Base-by-base conservation (phyloP, 768 basidiomycete species). In the Gymnopilus dilepis region DNA sequence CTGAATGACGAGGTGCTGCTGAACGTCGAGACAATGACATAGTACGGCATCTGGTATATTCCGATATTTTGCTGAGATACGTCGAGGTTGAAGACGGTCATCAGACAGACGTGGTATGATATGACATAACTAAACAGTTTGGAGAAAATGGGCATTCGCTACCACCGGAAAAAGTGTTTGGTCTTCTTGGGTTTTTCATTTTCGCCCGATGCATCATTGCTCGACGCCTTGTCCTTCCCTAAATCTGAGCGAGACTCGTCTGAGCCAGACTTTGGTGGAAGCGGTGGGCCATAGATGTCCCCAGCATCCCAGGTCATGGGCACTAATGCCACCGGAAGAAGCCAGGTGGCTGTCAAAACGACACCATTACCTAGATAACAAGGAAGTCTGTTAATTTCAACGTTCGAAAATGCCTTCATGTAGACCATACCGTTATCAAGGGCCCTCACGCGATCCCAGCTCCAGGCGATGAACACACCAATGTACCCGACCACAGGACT, bases 341-440 rank as follows among this genome's bases (percentile, higher is more conserved):
- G 72, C 92, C 92, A 94, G 13, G 92, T 91, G 31, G 92, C 92
- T 8, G 87, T 90, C 62, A 94, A 73, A 48, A 90, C 86, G n/a
- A 94, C 88, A 1, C 92, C 92, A 63, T 90, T 78, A 0, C 91
- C 91, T 90, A 34, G 26, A 53, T 26, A 21, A 60, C 42, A 66
- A 51, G 45, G 37, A 60, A 13, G 26, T 42, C 34, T 30, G 24
- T 30, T 38, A 34, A 33, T 9, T 2, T 37, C 26, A 26, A 17
- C 12, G 21, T 28, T 33, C 45, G 19, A 38, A 30, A 56, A 42
- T 57, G 59, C 37, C 19, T 52, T 37, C 21, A 33, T 56, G 55
- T 21, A 30, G 26, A 38, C 22, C 74, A 15, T 61, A 84, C 90
- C 90, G 78, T 86, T 84, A 74, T 93, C 90, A 65, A 86, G 85